Evolutionary conservation across 768 basidiomycete species (phyloP).

Genomic region (Leccinellum albellum): DNA sequence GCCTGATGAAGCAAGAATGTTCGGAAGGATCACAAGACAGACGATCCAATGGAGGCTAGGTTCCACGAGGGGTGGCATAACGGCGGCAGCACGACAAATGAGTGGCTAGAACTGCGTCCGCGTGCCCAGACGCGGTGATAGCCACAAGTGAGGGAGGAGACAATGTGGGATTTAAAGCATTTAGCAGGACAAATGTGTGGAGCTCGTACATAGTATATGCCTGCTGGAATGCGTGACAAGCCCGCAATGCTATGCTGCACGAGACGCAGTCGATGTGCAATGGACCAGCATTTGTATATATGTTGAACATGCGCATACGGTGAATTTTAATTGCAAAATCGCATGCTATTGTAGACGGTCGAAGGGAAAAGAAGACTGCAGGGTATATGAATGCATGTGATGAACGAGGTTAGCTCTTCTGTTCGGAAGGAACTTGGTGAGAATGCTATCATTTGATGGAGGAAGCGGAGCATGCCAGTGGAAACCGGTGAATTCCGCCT

Average conservation of each 20-base stretch:
- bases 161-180: not conserved
- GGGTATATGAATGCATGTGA: slow-evolving; percentile 7
- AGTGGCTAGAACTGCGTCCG: slow-evolving; percentile 1
- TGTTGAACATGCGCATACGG: slow-evolving; percentile 5
- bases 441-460: slow-evolving; percentile 10
- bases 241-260: not conserved
- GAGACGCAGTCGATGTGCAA: slow-evolving; percentile 1
- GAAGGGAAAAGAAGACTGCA: slow-evolving; percentile 4
- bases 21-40: slow-evolving; percentile 10
- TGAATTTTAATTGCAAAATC: slow-evolving; percentile 16
- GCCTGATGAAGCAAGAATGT: slow-evolving; percentile 8
- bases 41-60: slow-evolving; percentile 3
- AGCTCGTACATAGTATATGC: not conserved
- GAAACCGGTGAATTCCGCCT: slow-evolving; percentile 6
- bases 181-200: slow-evolving; percentile 20
- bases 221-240: not conserved
- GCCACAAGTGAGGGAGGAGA: not conserved
- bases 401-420: slow-evolving; percentile 11
- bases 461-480: slow-evolving; percentile 11
- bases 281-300: not conserved
- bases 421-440: slow-evolving; percentile 24
- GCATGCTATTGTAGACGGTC: slow-evolving; percentile 3
- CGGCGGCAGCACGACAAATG: not conserved
- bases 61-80: slow-evolving; percentile 20
- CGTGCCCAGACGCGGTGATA: not conserved